A percentile compares a stretch with the other conserved stretches of the same genome.
Conservation (phyloP, 1,139 yeast genomes). For the Kodamaea arcana region DNA sequence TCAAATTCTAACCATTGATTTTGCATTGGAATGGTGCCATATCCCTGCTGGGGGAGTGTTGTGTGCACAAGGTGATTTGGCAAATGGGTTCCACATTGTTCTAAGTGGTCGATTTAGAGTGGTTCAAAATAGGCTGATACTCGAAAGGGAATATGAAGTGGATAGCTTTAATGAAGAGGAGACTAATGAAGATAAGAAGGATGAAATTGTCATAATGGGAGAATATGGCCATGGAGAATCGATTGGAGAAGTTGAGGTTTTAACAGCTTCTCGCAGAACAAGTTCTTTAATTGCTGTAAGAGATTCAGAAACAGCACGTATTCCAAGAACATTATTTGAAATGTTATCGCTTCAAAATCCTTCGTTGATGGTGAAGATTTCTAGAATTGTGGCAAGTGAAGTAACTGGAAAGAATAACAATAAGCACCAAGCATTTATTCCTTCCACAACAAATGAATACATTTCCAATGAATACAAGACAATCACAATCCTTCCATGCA, state of each 20-base stretch:
- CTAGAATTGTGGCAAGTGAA: slow-evolving; percentile 80
- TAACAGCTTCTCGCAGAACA: slow-evolving; percentile 75
- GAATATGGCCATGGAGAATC: slow-evolving; percentile 95
- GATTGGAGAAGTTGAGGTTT: slow-evolving; percentile 90
- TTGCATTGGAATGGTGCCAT: slow-evolving; percentile 94
- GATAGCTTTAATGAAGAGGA: slow-evolving; percentile 6
- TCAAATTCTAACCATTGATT: slow-evolving; percentile 72
- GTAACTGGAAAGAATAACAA: slow-evolving; percentile 26
- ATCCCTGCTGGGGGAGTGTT: slow-evolving; percentile 78
- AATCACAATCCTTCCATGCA: slow-evolving; percentile 77
- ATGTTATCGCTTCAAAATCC: slow-evolving; percentile 82
- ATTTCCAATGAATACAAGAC: slow-evolving; percentile 64
- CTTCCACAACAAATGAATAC: slow-evolving; percentile 21
- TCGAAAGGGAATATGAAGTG: slow-evolving; percentile 1
- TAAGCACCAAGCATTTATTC: slow-evolving; percentile 1
- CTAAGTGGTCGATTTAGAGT: slow-evolving; percentile 86
- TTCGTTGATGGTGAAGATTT: slow-evolving; percentile 83
- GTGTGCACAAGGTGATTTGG: slow-evolving; percentile 78
- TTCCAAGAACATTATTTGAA: slow-evolving; percentile 86
- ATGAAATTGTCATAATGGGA: slow-evolving; percentile 46
- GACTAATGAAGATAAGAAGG: slow-evolving; percentile 11
- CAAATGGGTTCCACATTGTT: slow-evolving; percentile 90
- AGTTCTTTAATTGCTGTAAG: slow-evolving; percentile 81
- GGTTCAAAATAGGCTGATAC: slow-evolving; percentile 19
- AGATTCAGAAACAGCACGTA: slow-evolving; percentile 89